Conservation (phyloP, 768 basidiomycete species). For the Lactarius hengduanensis region DNA sequence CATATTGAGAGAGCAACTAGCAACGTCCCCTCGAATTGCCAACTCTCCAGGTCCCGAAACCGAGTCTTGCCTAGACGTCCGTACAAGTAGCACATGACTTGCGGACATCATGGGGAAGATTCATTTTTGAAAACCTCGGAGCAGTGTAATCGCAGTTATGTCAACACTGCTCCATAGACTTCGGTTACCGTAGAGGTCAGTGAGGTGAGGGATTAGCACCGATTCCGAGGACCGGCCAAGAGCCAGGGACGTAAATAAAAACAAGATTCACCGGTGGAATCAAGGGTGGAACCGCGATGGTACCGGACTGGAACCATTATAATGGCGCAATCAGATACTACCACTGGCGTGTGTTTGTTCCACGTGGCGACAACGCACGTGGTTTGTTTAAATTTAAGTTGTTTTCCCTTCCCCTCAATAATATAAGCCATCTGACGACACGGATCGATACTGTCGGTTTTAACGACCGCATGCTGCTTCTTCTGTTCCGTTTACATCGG, state of each 20-base stretch:
- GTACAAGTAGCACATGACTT: not conserved
- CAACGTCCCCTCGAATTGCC: not conserved
- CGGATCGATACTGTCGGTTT: not conserved
- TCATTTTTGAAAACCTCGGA: not conserved
- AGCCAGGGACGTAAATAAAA: conserved; percentile 11
- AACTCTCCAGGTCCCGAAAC: not conserved
- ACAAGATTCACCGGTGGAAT: not conserved
- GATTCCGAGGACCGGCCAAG: not conserved
- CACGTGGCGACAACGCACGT: not conserved
- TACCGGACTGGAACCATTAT: not conserved
- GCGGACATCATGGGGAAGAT: not conserved
- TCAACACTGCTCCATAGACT: not conserved
- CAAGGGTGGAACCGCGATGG: not conserved
- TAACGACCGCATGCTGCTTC: not conserved
- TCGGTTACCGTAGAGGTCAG: not conserved
- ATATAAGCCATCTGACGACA: not conserved
- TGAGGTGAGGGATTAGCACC: too few species aligned
- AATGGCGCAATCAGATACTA: not conserved
- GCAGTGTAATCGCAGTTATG: not conserved
- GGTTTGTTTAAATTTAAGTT: not conserved
- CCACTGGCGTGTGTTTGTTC: too few species aligned
- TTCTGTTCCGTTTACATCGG: not conserved
- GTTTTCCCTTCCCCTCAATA: not conserved
- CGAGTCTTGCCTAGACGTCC: not conserved
- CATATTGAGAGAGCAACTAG: not conserved